Evolutionary conservation across 768 basidiomycete species (phyloP).

Genomic region (Lactifluus echinatus): DNA sequence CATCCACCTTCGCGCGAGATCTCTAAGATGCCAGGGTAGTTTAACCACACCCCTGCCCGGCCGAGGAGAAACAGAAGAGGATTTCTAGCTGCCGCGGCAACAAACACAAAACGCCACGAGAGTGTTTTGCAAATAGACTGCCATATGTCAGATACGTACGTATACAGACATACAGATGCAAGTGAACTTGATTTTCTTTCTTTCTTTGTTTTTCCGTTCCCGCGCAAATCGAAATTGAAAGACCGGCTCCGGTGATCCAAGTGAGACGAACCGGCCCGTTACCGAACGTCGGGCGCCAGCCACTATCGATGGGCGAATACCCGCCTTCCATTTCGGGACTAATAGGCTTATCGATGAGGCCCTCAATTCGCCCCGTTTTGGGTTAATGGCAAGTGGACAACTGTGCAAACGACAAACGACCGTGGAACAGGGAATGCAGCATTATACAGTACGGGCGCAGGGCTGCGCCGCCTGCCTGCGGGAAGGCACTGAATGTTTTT

Average conservation of each 20-base stretch:
- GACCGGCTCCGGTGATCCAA: not conserved
- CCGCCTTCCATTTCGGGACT: not conserved
- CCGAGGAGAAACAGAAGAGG: too few species aligned
- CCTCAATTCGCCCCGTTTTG: not conserved
- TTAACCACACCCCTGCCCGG: too few species aligned
- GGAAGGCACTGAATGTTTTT: too few species aligned
- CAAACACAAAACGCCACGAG: too few species aligned
- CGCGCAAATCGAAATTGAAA: not conserved
- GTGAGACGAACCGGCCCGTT: not conserved
- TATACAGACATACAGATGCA: too few species aligned
- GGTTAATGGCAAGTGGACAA: not conserved
- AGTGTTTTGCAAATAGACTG: too few species aligned
- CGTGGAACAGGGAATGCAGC: not conserved
- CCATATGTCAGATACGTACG: too few species aligned
- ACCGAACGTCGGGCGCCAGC: slow-evolving; percentile 3
- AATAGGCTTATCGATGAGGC: slow-evolving; percentile 6
- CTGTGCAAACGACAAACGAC: not conserved
- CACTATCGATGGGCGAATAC: slow-evolving; percentile 5
- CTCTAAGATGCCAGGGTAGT: too few species aligned
- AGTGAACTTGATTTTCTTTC: too few species aligned
- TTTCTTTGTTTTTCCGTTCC: not conserved
- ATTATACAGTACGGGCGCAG: not conserved
- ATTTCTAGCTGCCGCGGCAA: too few species aligned
- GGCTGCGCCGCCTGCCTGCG: too few species aligned
- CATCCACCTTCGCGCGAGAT: too few species aligned